Percentiles rank a stretch among this genome's conserved stretches.
These are phyloP conservation scores for Eutrema yunnanense DNA, from an alignment of 345 rosid genomes.

Conservation along the genomic window DNA sequence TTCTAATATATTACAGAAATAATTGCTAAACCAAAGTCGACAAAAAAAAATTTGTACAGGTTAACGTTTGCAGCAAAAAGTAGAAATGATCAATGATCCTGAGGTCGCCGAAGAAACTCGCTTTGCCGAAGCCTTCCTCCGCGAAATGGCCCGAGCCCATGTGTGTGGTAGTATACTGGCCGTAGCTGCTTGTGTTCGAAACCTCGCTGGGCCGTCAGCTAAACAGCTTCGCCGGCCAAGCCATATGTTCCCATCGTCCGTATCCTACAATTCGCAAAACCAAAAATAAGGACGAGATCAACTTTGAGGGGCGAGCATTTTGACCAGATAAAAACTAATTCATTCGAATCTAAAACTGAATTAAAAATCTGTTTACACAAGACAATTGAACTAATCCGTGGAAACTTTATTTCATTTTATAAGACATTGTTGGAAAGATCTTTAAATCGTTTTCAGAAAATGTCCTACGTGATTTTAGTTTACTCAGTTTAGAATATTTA, in stretches of 20 bases:
- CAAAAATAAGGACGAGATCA: background rate
- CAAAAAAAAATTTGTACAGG: slow-evolving; percentile 17
- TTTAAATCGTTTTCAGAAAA: no score
- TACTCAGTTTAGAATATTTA: no score
- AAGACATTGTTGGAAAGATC: no score
- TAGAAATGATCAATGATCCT: slow-evolving; percentile 52
- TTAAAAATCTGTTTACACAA: no score
- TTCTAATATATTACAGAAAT: no score
- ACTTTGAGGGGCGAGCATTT: no score
- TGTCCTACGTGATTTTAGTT: no score
- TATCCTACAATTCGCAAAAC: slow-evolving; percentile 37
- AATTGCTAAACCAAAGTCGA: no score
- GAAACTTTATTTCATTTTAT: no score
- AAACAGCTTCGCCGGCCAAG: slow-evolving; percentile 74
- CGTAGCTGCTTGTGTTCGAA: slow-evolving; percentile 52
- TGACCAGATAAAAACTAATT: no score
- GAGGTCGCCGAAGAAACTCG: slow-evolving; percentile 52
- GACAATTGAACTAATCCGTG: no score
- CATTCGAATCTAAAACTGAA: no score
- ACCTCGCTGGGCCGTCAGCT: slow-evolving; percentile 56
- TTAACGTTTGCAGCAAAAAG: slow-evolving; percentile 41
- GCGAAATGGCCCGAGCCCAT: slow-evolving; percentile 84
- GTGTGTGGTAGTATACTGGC: slow-evolving; percentile 61
- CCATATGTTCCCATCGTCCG: slow-evolving; percentile 74
- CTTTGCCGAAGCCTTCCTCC: slow-evolving; percentile 53